Evolutionary conservation across 768 basidiomycete genomes (phyloP), one percentile per base, ranked within the genome.

Genomic region (Polyporus arcularius): DNA sequence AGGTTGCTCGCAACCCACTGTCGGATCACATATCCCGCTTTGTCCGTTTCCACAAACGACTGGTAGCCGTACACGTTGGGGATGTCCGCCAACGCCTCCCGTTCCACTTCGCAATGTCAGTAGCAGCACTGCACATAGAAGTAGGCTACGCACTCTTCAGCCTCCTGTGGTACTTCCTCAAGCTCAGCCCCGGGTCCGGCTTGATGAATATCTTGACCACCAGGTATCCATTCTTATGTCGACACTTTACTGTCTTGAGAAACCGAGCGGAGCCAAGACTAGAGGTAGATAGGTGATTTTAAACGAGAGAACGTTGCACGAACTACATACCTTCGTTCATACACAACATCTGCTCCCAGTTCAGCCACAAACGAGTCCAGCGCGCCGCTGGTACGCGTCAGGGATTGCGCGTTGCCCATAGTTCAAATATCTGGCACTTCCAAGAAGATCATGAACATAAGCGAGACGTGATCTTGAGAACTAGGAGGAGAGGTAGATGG

Each of bases 191-290:
- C 28, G 94, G 92, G 75, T 98, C 94, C 0, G 94, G 89, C 72
- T 99, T 98, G 70, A 96, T 86, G 77, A 96, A 97, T 59, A 98
- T 88, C 82, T 98, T 98, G 69, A 96, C 84, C 53, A 97, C 87
- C 38, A 98, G 77, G 42, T 85, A 87, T 0, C 94, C 93, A 68
- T 90, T 88, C 49, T 82, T 78, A 76, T 97, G 93, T 42, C 89
- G 82, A 70, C 90, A 96, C 69, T 90, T 88, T 66, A 96, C 94
- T 0, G 95, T 89, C 82, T 85, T 85, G 48, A 86, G 78, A 71
- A 89, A 88, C 5, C 90, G 82, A 6, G 90, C 84, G 1, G 86
- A 82, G 15, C 88, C 88, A 57, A 91, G 75, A 68, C 90, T 91
- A 50, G 7, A 31, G 45, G 40, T 31, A 31, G 40, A 42, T 64